A percentile compares a stretch with the other conserved stretches of the same genome.
Conservation (phyloP, 2,329 filamentous ascomycete species). For the Aphanocladium album region DNA sequence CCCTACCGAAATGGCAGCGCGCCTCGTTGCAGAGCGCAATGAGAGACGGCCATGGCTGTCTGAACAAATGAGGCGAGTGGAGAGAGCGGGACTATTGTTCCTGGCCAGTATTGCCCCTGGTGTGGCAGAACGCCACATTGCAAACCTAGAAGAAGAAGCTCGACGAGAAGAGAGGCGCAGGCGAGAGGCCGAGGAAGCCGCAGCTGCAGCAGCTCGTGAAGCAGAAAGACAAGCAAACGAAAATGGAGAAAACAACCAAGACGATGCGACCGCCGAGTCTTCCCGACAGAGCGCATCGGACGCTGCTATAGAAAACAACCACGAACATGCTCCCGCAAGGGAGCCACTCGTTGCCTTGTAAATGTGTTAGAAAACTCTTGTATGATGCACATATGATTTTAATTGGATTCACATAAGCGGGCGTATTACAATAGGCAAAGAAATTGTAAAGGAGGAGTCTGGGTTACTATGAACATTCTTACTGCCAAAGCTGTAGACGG, state of each 20-base stretch:
- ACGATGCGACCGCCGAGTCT: neutral
- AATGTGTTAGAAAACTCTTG: neutral
- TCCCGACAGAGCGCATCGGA: neutral
- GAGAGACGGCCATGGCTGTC: conserved; percentile 28
- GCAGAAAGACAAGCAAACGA: conserved; percentile 18
- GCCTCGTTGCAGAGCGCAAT: conserved; percentile 42
- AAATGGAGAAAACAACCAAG: neutral
- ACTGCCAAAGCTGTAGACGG: neutral
- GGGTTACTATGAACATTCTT: neutral
- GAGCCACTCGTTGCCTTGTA: conserved; percentile 9
- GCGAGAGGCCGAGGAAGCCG: conserved; percentile 33
- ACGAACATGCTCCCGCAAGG: neutral
- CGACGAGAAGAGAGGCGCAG: conserved; percentile 38
- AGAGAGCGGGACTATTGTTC: conserved; percentile 58
- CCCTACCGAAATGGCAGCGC: conserved; percentile 48
- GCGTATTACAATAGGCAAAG: conserved; percentile 6
- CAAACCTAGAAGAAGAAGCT: conserved; percentile 49
- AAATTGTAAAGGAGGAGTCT: conserved; percentile 9
- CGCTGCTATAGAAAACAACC: neutral
- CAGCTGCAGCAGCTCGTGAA: conserved; percentile 22
- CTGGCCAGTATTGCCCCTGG: conserved; percentile 62
- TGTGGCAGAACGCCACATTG: conserved; percentile 61
- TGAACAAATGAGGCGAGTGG: conserved; percentile 45
- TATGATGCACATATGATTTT: conserved; percentile 1
- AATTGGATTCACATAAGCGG: conserved; percentile 4